phyloP scores from a whole-genome alignment of 2,329 filamentous ascomycete species.

The Fusarium continuum region DNA sequence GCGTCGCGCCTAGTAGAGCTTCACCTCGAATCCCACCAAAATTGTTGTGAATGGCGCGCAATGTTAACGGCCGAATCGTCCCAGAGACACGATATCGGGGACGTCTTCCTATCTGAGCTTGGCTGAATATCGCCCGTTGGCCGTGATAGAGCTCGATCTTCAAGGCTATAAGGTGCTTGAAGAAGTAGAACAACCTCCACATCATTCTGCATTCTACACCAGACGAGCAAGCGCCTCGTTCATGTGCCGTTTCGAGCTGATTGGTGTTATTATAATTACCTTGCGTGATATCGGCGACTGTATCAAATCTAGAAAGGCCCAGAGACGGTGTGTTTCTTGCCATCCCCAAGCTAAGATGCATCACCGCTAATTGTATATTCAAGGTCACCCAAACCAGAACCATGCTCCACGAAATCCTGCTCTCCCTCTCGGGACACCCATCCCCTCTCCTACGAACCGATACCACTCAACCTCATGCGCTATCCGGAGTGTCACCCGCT shows the following conservation, averaged over 20 bases:
- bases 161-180: not conserved
- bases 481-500: constrained; percentile 72
- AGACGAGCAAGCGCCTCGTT: constrained; percentile 9
- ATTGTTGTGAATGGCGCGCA: not conserved
- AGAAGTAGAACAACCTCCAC: not conserved
- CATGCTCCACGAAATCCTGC: constrained; percentile 99
- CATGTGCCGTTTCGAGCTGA: constrained; percentile 65
- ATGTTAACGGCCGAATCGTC: not conserved
- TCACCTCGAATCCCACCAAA: constrained; percentile 1
- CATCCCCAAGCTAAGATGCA: not conserved
- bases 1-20: constrained; percentile 31
- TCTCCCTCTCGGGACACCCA: constrained; percentile 93
- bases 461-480: constrained; percentile 56
- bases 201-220: not conserved
- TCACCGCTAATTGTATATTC: constrained; percentile 22
- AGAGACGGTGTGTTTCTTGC: constrained; percentile 33
- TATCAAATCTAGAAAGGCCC: constrained; percentile 49
- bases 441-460: constrained; percentile 80
- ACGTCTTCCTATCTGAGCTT: not conserved
- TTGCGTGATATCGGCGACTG: constrained; percentile 55
- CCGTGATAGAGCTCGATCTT: not conserved
- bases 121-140: not conserved
- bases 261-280: constrained; percentile 60
- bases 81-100: not conserved
- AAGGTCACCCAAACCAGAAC: constrained; percentile 24